These are phyloP conservation scores for Aspergillus sparsus DNA, from an alignment of 495 filamentous ascomycete species.

Conservation along the genomic window DNA sequence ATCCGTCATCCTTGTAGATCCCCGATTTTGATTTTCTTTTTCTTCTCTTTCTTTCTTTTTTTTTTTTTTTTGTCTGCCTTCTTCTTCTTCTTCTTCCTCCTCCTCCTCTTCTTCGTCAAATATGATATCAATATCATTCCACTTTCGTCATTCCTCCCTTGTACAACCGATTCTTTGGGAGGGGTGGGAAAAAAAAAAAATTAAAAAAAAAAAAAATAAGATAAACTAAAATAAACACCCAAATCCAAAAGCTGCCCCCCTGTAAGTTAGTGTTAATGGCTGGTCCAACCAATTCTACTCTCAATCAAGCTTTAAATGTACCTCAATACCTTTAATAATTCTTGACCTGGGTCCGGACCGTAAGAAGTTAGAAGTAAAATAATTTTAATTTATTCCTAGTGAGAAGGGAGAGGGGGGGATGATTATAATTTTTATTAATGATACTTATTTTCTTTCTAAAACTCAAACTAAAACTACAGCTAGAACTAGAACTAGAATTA, in stretches of 20 bases:
- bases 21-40: neutral
- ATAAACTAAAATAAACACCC: too few species aligned
- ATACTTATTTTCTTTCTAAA: neutral
- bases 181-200: too few species aligned
- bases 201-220: too few species aligned
- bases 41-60: neutral
- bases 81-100: neutral
- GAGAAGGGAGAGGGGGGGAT: too few species aligned
- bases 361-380: too few species aligned
- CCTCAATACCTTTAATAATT: neutral
- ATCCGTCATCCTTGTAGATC: constrained; percentile 1
- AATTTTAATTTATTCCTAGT: too few species aligned
- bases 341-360: neutral
- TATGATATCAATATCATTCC: too few species aligned
- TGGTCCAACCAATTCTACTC: constrained; percentile 3
- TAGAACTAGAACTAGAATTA: neutral
- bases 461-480: neutral
- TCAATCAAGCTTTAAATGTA: constrained; percentile 12
- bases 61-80: neutral
- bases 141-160: neutral
- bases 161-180: neutral
- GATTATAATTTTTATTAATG: neutral
- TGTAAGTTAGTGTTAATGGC: neutral
- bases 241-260: neutral
- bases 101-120: neutral